Evolutionary conservation across 2,329 filamentous ascomycete genomes (phyloP).

Genomic region (Fusarium aywerte): DNA sequence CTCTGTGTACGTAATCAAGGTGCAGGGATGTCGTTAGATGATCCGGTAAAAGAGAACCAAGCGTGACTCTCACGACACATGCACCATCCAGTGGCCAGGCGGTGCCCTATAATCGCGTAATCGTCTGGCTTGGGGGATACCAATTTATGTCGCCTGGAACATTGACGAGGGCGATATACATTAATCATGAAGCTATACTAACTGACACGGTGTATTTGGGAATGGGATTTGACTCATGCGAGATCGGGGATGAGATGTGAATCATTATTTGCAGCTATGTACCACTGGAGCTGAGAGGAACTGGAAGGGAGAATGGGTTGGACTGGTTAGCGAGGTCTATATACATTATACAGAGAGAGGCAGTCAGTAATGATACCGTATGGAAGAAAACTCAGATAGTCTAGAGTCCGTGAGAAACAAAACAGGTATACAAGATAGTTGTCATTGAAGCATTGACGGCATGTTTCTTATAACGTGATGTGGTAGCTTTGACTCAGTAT

Average conservation of each 20-base stretch:
- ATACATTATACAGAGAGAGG: slow-evolving; percentile 10
- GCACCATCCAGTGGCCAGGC: background rate
- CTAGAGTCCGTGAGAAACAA: too few relatives aligned
- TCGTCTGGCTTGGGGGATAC: accelerated
- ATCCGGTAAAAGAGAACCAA: too few relatives aligned
- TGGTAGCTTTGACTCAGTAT: too few relatives aligned
- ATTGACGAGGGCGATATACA: background rate
- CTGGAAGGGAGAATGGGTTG: accelerated
- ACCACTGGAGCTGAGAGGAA: background rate
- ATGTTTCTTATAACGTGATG: too few relatives aligned
- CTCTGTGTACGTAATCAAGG: too few relatives aligned
- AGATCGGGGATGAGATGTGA: background rate
- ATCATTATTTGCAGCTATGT: background rate
- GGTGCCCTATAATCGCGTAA: background rate
- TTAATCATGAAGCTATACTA: accelerated
- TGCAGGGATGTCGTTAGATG: too few relatives aligned
- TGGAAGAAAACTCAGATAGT: background rate
- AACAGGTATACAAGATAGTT: too few relatives aligned
- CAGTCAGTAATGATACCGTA: background rate
- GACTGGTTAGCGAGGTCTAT: background rate
- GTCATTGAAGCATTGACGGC: too few relatives aligned
- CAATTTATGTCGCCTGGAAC: background rate
- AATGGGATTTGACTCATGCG: background rate
- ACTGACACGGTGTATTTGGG: background rate
- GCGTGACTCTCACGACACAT: background rate